Conservation (phyloP, 225 moss, liverwort and hornwort genomes). For the Asterella californica region DNA sequence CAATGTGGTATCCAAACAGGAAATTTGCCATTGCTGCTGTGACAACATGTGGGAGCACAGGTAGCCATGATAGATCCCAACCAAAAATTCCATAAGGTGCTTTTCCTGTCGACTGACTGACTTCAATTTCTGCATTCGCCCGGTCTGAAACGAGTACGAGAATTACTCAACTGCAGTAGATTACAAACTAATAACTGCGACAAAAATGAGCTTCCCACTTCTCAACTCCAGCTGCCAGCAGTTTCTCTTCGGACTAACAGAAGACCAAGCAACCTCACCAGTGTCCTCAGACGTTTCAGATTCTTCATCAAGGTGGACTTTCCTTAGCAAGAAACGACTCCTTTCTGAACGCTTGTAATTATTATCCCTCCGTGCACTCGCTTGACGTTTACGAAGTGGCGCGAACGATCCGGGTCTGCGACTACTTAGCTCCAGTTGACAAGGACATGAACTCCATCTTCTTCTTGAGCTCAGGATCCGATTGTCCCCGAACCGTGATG, state of each 20-base stretch:
- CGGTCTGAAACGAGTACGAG: conserved; percentile 12
- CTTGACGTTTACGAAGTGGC: conserved; percentile 1
- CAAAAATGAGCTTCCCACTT: not conserved
- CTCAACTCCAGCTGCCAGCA: no score
- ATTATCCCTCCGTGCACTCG: not conserved
- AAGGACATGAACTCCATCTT: conserved; percentile 8
- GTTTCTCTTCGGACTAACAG: not conserved
- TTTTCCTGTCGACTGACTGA: not conserved
- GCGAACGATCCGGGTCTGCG: not conserved
- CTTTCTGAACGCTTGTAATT: not conserved
- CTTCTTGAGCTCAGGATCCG: not conserved
- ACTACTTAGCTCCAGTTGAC: not conserved
- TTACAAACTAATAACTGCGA: not conserved
- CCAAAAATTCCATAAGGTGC: not conserved
- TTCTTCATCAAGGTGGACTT: conserved; percentile 17
- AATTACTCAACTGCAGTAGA: not conserved
- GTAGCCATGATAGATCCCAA: conserved; percentile 65
- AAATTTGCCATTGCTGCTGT: conserved; percentile 96
- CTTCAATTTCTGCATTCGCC: not conserved
- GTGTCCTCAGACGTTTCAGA: conserved; percentile 15
- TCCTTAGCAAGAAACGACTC: not conserved
- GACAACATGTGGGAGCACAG: conserved; percentile 71
- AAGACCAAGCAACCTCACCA: conserved; percentile 4
- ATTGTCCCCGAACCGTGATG: not conserved
- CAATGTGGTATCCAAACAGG: conserved; percentile 96